Evolutionary conservation across 768 basidiomycete genomes (phyloP).

Genomic region (Pisolithus sp.): DNA sequence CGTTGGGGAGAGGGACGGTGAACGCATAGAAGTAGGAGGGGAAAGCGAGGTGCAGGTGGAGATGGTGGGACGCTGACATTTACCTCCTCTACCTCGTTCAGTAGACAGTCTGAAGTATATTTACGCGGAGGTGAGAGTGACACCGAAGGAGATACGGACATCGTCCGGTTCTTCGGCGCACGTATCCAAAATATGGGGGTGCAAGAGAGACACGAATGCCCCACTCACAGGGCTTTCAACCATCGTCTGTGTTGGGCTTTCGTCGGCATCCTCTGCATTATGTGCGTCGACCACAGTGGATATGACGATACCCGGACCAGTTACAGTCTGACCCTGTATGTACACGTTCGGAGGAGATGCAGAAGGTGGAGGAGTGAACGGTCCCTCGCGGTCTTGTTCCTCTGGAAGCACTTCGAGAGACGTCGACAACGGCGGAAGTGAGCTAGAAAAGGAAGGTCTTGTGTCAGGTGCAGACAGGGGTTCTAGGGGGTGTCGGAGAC

Average conservation of each 20-base stretch:
- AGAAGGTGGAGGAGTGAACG: conserved; percentile 7
- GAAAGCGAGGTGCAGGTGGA: not conserved
- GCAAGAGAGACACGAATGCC: conserved; percentile 9
- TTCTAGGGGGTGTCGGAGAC: conserved; percentile 8
- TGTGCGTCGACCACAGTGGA: conserved; percentile 8
- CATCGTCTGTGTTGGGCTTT: not conserved
- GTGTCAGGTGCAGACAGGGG: conserved; percentile 2
- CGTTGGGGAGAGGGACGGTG: not conserved
- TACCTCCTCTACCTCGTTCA: conserved; percentile 9
- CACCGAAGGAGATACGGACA: not conserved
- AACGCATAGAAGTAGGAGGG: not conserved
- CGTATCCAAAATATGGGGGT: conserved; percentile 8
- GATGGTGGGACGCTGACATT: not conserved
- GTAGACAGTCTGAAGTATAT: conserved; percentile 15
- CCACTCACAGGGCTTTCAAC: not conserved
- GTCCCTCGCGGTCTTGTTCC: conserved; percentile 19
- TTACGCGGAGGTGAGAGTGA: conserved; percentile 6
- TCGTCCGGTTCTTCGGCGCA: conserved; percentile 10
- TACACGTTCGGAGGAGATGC: not conserved
- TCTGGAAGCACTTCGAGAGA: conserved; percentile 26
- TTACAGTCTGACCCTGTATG: not conserved
- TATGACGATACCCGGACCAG: conserved; percentile 13
- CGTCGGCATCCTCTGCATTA: not conserved
- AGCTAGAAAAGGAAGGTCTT: conserved; percentile 21
- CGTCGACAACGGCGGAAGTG: conserved; percentile 17